Evolutionary conservation across 2,329 filamentous ascomycete species (phyloP).

Genomic region (Neonectria punicea): DNA sequence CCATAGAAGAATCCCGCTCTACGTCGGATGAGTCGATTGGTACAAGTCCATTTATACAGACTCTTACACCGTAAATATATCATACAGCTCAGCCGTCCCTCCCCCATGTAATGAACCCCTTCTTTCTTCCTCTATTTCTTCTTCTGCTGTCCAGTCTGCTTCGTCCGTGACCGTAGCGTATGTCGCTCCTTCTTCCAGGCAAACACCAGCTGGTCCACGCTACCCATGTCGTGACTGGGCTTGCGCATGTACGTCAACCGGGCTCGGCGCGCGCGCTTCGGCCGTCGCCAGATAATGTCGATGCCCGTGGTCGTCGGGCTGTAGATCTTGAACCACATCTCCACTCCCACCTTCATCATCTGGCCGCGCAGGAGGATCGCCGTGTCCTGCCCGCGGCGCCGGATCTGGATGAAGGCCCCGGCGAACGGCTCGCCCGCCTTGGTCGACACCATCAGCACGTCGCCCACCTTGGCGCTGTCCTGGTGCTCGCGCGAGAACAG

Average conservation of each 20-base stretch:
- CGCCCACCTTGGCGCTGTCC: constrained; percentile 84
- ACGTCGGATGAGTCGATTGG: constrained; percentile 14
- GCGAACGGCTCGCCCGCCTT: constrained; percentile 86
- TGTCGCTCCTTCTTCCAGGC: constrained; percentile 60
- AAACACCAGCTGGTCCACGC: constrained; percentile 80
- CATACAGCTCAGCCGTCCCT: constrained; percentile 40
- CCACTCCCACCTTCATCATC: constrained; percentile 86
- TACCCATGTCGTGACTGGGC: constrained; percentile 87
- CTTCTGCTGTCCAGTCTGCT: constrained; percentile 40
- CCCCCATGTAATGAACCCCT: neutral
- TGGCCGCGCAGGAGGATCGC: constrained; percentile 88
- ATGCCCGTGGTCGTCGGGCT: constrained; percentile 89
- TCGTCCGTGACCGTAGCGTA: constrained; percentile 50
- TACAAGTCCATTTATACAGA: constrained; percentile 35
- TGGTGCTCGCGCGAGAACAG: constrained; percentile 83
- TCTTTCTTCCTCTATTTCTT: constrained; percentile 40
- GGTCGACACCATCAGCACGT: constrained; percentile 90
- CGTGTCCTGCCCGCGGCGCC: constrained; percentile 87
- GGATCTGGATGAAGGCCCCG: constrained; percentile 88
- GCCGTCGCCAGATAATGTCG: constrained; percentile 88
- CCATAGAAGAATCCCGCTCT: neutral
- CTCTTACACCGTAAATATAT: constrained; percentile 45
- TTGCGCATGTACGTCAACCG: constrained; percentile 91
- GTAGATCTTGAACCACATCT: constrained; percentile 99
- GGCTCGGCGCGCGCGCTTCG: constrained; percentile 87